A percentile compares a stretch with the other conserved stretches of the same genome.
Evolutionary conservation across 1,139 yeast species (phyloP).

Genomic region (Nadsonia starkeyi-henricii): DNA sequence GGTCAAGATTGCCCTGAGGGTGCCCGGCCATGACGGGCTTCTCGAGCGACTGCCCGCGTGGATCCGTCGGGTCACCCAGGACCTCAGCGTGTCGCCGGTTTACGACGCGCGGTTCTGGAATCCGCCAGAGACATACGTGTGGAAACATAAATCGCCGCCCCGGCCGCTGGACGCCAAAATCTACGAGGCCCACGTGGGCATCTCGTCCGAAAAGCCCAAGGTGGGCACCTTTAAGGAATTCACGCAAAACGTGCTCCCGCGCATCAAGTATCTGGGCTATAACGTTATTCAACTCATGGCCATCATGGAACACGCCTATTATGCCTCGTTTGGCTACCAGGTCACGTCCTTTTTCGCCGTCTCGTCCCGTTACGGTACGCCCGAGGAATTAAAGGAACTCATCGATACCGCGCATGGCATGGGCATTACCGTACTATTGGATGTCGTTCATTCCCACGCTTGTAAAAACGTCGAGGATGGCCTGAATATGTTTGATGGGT

Average conservation of each 20-base stretch:
- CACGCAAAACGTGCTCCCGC: slow-evolving; percentile 67
- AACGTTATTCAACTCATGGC: slow-evolving; percentile 95
- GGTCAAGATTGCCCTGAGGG: slow-evolving; percentile 56
- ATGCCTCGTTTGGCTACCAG: slow-evolving; percentile 95
- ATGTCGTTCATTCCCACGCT: slow-evolving; percentile 92
- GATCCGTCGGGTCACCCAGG: slow-evolving; percentile 70
- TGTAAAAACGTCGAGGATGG: slow-evolving; percentile 93
- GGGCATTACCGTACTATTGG: slow-evolving; percentile 77
- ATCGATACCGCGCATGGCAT: slow-evolving; percentile 83
- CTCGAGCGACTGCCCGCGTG: slow-evolving; percentile 83
- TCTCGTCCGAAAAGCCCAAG: slow-evolving; percentile 78
- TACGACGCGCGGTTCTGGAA: slow-evolving; percentile 94
- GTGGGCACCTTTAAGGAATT: slow-evolving; percentile 80
- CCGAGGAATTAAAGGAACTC: slow-evolving; percentile 83
- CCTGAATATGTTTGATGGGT: slow-evolving; percentile 83
- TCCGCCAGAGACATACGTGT: slow-evolving; percentile 45
- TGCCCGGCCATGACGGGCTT: slow-evolving; percentile 47
- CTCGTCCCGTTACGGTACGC: slow-evolving; percentile 83
- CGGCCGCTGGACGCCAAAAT: slow-evolving; percentile 62
- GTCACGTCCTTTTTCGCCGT: slow-evolving; percentile 84
- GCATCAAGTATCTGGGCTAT: slow-evolving; percentile 72
- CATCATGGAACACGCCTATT: slow-evolving; percentile 96
- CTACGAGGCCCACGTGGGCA: slow-evolving; percentile 94
- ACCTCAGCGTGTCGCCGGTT: slow-evolving; percentile 33
- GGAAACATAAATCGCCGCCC: slow-evolving; percentile 41